phyloP scores from a whole-genome alignment of 2,329 filamentous ascomycete genomes.

The Penicillium expansum region DNA sequence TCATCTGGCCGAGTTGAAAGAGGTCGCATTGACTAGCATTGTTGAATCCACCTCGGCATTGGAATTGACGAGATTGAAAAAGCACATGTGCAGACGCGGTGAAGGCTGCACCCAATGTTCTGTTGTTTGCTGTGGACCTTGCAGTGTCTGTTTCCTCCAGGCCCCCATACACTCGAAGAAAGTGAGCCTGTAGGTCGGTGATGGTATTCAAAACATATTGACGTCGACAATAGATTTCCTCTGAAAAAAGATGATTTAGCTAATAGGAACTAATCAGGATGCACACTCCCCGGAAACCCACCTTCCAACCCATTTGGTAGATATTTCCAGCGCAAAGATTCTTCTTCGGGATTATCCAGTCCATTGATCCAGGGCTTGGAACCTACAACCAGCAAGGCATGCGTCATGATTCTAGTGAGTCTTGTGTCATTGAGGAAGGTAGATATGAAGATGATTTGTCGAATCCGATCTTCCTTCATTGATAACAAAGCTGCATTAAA shows the following conservation, averaged over 20 bases:
- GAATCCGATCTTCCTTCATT: conserved; percentile 39
- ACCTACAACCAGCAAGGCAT: conserved; percentile 37
- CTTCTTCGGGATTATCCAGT: conserved; percentile 22
- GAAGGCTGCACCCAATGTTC: conserved; percentile 12
- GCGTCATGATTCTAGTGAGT: conserved; percentile 32
- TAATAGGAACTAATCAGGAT: not conserved
- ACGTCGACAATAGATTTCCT: conserved; percentile 44
- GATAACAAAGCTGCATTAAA: conserved; percentile 29
- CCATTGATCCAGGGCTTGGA: conserved; percentile 38
- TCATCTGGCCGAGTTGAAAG: conserved; percentile 47
- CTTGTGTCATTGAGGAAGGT: conserved; percentile 29
- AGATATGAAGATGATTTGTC: conserved; percentile 41
- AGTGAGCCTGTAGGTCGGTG: conserved; percentile 43
- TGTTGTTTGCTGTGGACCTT: conserved; percentile 14
- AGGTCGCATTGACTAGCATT: conserved; percentile 45
- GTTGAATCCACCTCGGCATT: conserved; percentile 43
- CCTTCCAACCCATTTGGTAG: conserved; percentile 42
- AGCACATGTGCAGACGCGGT: conserved; percentile 13
- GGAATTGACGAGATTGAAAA: conserved; percentile 28
- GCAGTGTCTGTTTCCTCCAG: conserved; percentile 27
- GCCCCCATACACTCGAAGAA: conserved; percentile 42
- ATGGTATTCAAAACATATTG: conserved; percentile 44
- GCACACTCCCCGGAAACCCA: conserved; percentile 14
- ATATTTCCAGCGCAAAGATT: conserved; percentile 36
- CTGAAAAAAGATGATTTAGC: conserved; percentile 22